Evolutionary conservation across 768 basidiomycete genomes (phyloP).

Genomic region (Paxillus ammoniavirescens): DNA sequence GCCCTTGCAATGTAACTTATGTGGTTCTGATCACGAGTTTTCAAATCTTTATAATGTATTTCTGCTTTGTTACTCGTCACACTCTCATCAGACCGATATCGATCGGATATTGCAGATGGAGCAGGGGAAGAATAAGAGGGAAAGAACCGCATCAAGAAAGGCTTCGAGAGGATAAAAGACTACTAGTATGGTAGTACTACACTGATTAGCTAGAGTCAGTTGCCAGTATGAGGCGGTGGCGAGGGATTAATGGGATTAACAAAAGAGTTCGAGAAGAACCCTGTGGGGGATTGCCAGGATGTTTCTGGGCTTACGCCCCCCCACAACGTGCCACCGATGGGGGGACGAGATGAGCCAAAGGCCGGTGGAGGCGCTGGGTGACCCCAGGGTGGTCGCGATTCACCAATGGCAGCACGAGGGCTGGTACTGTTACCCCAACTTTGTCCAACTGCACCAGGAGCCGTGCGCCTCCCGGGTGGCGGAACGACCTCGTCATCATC

Average conservation of each 20-base stretch:
- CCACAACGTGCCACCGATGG: conserved; percentile 40
- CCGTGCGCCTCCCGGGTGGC: conserved; percentile 43
- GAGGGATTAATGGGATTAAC: conserved; percentile 47
- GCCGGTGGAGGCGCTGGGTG: conserved; percentile 34
- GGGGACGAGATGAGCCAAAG: conserved; percentile 35
- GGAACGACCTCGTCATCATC: conserved; percentile 80
- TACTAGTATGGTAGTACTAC: conserved; percentile 21
- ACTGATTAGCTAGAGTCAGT: conserved; percentile 25
- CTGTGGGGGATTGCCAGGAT: conserved; percentile 50
- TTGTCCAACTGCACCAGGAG: conserved; percentile 41
- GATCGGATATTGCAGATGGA: conserved; percentile 26
- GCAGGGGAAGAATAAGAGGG: conserved; percentile 9
- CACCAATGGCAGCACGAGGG: conserved; percentile 42
- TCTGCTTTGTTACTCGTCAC: conserved; percentile 27
- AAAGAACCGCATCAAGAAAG: conserved; percentile 15
- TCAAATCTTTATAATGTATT: conserved; percentile 40
- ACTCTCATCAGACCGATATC: conserved; percentile 8
- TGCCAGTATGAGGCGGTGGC: conserved; percentile 42
- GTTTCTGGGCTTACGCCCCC: conserved; percentile 37
- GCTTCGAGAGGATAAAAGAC: background rate
- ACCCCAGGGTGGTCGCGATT: conserved; percentile 48
- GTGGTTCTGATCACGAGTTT: conserved; percentile 10
- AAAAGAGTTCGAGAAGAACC: conserved; percentile 49
- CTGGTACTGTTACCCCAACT: conserved; percentile 48
- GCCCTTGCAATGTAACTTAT: conserved; percentile 9